These are phyloP conservation scores for Xylaria sp. DNA, from an alignment of 2,329 filamentous ascomycete genomes.

Conservation along the genomic window DNA sequence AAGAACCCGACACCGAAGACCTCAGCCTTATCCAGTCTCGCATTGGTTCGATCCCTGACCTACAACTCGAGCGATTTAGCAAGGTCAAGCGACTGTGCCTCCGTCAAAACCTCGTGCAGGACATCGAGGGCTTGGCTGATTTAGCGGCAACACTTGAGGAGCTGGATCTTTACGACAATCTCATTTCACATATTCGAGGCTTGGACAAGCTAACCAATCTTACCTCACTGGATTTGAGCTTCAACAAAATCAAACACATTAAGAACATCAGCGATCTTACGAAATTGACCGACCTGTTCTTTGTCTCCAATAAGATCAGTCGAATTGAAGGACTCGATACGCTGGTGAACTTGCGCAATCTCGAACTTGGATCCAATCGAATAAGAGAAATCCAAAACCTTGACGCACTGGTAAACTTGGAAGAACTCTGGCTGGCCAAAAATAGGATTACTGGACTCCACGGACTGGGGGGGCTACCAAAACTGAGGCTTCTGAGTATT, in stretches of 20 bases:
- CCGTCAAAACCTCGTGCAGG: constrained; percentile 88
- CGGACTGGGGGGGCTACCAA: constrained; percentile 78
- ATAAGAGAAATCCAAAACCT: constrained; percentile 91
- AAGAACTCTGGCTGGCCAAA: constrained; percentile 94
- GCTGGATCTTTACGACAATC: constrained; percentile 95
- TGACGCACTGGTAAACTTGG: constrained; percentile 78
- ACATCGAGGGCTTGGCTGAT: constrained; percentile 77
- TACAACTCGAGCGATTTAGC: constrained; percentile 86
- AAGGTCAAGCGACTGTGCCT: constrained; percentile 83
- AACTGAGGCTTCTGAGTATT: constrained; percentile 88
- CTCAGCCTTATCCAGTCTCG: constrained; percentile 93
- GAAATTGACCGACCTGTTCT: constrained; percentile 84
- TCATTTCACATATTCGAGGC: constrained; percentile 86
- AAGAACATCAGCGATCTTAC: constrained; percentile 84
- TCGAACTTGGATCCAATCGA: constrained; percentile 92
- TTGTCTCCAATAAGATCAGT: constrained; percentile 94
- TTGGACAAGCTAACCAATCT: constrained; percentile 82
- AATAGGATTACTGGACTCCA: constrained; percentile 92
- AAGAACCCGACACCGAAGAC: constrained; percentile 73
- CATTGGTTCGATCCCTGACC: constrained; percentile 78
- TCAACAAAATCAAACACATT: constrained; percentile 99
- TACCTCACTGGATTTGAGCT: constrained; percentile 87
- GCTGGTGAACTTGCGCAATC: constrained; percentile 78
- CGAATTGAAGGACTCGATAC: constrained; percentile 86
- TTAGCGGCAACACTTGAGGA: constrained; percentile 78